phyloP scores from a whole-genome alignment of 2,329 filamentous ascomycete species.

The Trichoderma guizhouense region DNA sequence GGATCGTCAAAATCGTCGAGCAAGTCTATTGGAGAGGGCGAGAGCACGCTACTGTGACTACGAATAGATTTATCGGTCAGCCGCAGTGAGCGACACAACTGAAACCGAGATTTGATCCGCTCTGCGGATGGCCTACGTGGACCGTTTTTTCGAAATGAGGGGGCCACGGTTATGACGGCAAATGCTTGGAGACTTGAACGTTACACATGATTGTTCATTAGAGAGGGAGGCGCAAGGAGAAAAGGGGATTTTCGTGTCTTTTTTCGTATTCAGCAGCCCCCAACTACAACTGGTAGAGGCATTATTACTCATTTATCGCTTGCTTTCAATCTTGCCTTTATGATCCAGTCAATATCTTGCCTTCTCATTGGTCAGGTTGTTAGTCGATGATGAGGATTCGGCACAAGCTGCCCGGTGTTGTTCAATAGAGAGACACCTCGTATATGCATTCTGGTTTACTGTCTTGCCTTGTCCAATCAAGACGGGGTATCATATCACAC shows the following conservation, averaged over 20 bases:
- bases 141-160: neutral
- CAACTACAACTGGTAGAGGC: neutral
- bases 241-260: neutral
- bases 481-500: conserved; percentile 18
- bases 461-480: neutral
- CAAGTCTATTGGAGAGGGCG: neutral
- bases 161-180: conserved; percentile 25
- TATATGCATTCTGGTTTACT: neutral
- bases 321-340: neutral
- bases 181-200: conserved; percentile 16
- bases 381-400: neutral
- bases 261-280: conserved; percentile 16
- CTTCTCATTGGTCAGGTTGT: too few relatives aligned
- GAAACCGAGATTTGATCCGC: neutral
- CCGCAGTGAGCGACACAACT: neutral
- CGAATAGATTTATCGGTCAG: neutral
- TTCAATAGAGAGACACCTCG: neutral
- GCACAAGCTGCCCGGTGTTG: neutral
- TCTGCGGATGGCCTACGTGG: neutral
- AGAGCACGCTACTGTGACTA: neutral
- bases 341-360: too few relatives aligned
- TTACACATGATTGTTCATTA: conserved; percentile 12
- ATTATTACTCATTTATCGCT: neutral
- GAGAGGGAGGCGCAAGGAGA: conserved; percentile 18
- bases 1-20: neutral